phyloP scores from a whole-genome alignment of 306 rosid genomes.

The Citrullus colocynthis region DNA sequence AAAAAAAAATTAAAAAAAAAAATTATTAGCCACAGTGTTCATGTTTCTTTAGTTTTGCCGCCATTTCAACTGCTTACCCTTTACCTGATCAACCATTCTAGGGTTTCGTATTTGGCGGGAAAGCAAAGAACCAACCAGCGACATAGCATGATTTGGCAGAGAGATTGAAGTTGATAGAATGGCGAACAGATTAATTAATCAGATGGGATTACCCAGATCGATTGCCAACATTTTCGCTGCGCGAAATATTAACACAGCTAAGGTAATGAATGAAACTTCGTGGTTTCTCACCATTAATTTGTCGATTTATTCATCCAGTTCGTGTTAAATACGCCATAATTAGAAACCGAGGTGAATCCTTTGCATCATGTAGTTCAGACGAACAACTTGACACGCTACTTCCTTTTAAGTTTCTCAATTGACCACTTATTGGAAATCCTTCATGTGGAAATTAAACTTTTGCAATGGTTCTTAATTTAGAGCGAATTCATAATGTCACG shows the following conservation, averaged over 20 bases:
- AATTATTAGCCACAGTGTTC: background rate
- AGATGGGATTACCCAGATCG: slow-evolving; percentile 60
- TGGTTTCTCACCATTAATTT: background rate
- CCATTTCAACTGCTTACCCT: background rate
- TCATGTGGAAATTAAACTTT: background rate
- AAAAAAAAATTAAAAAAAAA: too few species aligned
- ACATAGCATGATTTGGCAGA: background rate
- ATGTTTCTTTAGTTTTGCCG: background rate
- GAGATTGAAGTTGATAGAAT: slow-evolving; percentile 11
- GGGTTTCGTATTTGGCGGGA: slow-evolving; percentile 3
- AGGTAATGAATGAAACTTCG: slow-evolving; percentile 22
- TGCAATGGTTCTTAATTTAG: background rate
- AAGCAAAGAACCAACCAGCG: background rate
- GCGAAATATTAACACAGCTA: slow-evolving; percentile 69
- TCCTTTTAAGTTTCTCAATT: background rate
- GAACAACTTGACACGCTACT: background rate
- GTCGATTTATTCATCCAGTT: background rate
- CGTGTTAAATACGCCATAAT: background rate
- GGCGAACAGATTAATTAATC: slow-evolving; percentile 68
- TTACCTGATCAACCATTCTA: background rate
- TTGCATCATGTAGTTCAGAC: background rate
- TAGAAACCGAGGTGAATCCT: background rate
- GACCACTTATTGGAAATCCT: background rate
- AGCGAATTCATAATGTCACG: background rate
- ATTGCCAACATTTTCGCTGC: slow-evolving; percentile 63